These are phyloP conservation scores for Stylosanthes scabra DNA, from an alignment of 331 rosid species.

Conservation along the genomic window DNA sequence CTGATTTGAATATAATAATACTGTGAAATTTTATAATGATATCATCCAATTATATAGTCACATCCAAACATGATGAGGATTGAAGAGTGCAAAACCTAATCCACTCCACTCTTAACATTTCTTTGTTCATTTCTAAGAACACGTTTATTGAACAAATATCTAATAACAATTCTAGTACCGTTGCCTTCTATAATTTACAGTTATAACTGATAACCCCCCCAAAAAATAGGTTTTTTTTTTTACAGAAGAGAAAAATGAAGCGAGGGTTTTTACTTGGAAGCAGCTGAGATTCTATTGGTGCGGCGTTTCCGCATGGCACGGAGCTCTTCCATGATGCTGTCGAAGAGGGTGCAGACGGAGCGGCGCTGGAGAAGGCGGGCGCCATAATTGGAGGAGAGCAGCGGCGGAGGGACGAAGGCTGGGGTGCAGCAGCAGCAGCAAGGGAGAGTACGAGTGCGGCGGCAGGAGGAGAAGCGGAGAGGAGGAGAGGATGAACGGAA, in stretches of 20 bases:
- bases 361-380: conserved; percentile 12
- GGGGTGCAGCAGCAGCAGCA: conserved; percentile 38
- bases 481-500: conserved; percentile 65
- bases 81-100: no score
- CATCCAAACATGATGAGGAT: no score
- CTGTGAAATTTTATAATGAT: no score
- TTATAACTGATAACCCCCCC: no score
- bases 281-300: conserved; percentile 50
- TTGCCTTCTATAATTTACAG: no score
- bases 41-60: no score
- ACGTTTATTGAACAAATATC: no score
- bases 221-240: no score
- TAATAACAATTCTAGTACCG: no score
- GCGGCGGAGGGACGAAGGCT: conserved; percentile 30
- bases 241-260: neutral
- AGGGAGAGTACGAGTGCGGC: conserved; percentile 32
- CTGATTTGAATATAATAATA: no score
- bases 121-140: no score
- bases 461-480: conserved; percentile 44
- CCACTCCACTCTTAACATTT: no score
- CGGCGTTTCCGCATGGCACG: conserved; percentile 49
- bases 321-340: conserved; percentile 76
- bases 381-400: conserved; percentile 37
- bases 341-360: conserved; percentile 65
- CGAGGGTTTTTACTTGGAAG: conserved; percentile 53